These are phyloP conservation scores for Fusarium buharicum DNA, from an alignment of 2,329 filamentous ascomycete species.

Conservation along the genomic window DNA sequence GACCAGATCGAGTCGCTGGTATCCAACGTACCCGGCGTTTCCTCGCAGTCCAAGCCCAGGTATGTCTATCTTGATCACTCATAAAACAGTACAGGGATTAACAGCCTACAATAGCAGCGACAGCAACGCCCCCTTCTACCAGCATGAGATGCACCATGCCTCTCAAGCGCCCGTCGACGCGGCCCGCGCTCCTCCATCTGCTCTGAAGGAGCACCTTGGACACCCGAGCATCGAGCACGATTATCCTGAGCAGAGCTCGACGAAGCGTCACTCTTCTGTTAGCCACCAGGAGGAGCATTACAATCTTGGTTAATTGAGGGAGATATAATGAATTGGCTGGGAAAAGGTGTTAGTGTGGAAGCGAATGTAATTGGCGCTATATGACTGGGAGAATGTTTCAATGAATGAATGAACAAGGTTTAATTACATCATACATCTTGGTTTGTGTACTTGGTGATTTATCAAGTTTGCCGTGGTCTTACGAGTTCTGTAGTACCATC, in stretches of 20 bases:
- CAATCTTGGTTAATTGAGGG: constrained; percentile 19
- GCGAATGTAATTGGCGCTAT: not conserved
- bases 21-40: constrained; percentile 23
- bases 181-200: constrained; percentile 43
- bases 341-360: not conserved
- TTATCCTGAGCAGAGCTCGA: constrained; percentile 47
- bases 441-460: not conserved
- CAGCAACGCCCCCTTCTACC: not conserved
- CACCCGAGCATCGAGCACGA: constrained; percentile 47
- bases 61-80: not conserved
- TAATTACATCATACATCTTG: not conserved
- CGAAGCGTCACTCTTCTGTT: constrained; percentile 42
- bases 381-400: not conserved
- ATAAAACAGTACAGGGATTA: fast-evolving
- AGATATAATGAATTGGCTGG: not conserved
- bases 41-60: constrained; percentile 8
- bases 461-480: too few species aligned
- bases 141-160: not conserved
- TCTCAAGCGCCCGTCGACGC: constrained; percentile 31
- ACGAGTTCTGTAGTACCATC: too few species aligned
- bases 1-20: constrained; percentile 27
- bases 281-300: constrained; percentile 50
- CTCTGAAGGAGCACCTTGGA: constrained; percentile 41
- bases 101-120: not conserved
- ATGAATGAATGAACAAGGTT: not conserved